A percentile compares a stretch with the other conserved stretches of the same genome.
These are phyloP conservation scores for Neurospora sp. DNA, from an alignment of 495 filamentous ascomycete species.

Conservation along the genomic window DNA sequence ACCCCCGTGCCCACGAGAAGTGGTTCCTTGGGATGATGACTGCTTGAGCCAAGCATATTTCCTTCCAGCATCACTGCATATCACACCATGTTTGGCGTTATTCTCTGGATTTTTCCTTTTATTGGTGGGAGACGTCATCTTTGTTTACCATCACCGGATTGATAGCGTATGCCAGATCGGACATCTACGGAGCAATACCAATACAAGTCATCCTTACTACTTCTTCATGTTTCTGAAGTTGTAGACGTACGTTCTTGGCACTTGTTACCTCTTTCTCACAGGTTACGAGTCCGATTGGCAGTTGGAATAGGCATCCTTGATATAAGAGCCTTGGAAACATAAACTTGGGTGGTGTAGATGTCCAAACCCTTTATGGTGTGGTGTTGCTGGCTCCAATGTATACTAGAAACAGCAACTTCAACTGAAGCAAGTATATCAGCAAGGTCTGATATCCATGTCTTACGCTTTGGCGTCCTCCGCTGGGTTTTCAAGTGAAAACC, in stretches of 20 bases:
- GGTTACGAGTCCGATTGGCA: background rate
- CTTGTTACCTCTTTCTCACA: background rate
- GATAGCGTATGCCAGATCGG: background rate
- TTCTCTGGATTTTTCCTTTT: background rate
- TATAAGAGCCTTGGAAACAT: background rate
- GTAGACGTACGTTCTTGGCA: background rate
- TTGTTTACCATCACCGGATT: background rate
- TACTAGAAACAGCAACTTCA: background rate
- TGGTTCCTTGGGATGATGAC: conserved; percentile 19
- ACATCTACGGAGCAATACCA: background rate
- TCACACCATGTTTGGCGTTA: background rate
- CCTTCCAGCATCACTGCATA: background rate
- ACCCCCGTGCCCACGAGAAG: conserved; percentile 16
- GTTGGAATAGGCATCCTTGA: background rate
- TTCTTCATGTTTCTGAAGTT: background rate
- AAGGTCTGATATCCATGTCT: background rate
- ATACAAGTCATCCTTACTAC: background rate
- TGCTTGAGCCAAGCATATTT: background rate
- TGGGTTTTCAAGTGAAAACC: background rate
- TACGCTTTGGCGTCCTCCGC: background rate
- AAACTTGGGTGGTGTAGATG: background rate
- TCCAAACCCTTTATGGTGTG: background rate
- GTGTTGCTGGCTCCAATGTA: background rate
- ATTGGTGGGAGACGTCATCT: background rate
- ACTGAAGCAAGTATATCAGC: background rate